Evolutionary conservation across 805 yeast genomes (phyloP).

Genomic region (Saccharomyces kudriavzevii): DNA sequence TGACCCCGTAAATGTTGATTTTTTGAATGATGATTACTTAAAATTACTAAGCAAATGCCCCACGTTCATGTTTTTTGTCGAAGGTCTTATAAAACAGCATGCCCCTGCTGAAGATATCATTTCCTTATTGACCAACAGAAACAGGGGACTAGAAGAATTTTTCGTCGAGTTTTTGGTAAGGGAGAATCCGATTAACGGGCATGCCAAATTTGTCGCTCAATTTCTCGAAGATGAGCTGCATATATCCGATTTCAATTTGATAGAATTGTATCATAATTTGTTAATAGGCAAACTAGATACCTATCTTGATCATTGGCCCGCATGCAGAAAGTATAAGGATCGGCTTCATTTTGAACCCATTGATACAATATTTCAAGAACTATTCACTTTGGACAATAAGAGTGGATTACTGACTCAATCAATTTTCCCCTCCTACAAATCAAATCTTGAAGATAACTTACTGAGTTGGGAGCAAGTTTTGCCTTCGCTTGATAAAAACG

Average conservation of each 20-base stretch:
- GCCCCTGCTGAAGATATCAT: constrained; percentile 24
- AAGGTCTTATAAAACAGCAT: constrained; percentile 21
- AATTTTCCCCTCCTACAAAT: constrained; percentile 25
- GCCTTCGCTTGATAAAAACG: constrained; percentile 5
- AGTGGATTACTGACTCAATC: constrained; percentile 27
- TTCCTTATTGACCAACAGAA: constrained; percentile 18
- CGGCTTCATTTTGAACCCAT: constrained; percentile 24
- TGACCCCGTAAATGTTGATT: constrained; percentile 28
- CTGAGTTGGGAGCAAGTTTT: constrained; percentile 26
- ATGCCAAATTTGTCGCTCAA: constrained; percentile 21
- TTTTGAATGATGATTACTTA: constrained; percentile 22
- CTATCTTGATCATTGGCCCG: constrained; percentile 24
- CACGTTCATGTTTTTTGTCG: constrained; percentile 30
- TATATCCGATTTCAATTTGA: constrained; percentile 24
- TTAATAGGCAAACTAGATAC: constrained; percentile 17
- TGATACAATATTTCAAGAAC: constrained; percentile 29
- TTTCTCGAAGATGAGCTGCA: constrained; percentile 20
- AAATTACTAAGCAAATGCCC: constrained; percentile 25
- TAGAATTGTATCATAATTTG: constrained; percentile 26
- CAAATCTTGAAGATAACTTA: constrained; percentile 27
- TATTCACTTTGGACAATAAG: constrained; percentile 28
- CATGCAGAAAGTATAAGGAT: constrained; percentile 12
- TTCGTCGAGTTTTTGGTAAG: constrained; percentile 29
- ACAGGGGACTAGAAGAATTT: constrained; percentile 23
- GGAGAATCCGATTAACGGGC: constrained; percentile 30